Conservation (phyloP, 345 rosid genomes). For the Sonneratia caseolaris region DNA sequence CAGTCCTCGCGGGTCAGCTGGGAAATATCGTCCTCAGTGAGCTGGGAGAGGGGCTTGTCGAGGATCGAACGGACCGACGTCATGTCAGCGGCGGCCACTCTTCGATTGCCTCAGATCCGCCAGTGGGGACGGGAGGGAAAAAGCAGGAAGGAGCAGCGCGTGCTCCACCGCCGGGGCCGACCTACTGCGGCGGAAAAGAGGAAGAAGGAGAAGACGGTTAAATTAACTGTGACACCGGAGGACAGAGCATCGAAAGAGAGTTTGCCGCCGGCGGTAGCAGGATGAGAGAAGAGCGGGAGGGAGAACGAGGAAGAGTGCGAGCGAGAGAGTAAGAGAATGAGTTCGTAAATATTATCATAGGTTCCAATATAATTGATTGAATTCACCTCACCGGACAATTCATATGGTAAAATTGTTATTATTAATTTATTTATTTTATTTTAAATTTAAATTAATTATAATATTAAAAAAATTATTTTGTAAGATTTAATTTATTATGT, state of each 20-base stretch:
- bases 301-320: neutral
- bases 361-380: too few species aligned
- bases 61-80: slow-evolving; percentile 58
- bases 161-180: neutral
- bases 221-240: too few species aligned
- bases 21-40: slow-evolving; percentile 92
- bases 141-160: too few species aligned
- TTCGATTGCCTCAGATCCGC: slow-evolving; percentile 19
- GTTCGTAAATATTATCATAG: neutral
- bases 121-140: neutral
- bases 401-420: too few species aligned
- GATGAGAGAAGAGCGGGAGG: neutral
- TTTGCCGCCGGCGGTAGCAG: neutral
- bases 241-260: neutral
- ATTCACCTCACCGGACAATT: too few species aligned
- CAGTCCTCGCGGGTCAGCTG: slow-evolving; percentile 97
- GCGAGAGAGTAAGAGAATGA: neutral
- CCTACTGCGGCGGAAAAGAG: neutral
- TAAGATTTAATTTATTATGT: too few species aligned
- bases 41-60: slow-evolving; percentile 64
- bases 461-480: too few species aligned
- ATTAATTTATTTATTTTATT: too few species aligned
- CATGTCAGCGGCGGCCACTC: slow-evolving; percentile 33
- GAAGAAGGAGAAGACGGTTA: neutral
- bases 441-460: too few species aligned